Conservation (phyloP, 352 stramenopile genomes). For the Globisporangium okanoganense region DNA sequence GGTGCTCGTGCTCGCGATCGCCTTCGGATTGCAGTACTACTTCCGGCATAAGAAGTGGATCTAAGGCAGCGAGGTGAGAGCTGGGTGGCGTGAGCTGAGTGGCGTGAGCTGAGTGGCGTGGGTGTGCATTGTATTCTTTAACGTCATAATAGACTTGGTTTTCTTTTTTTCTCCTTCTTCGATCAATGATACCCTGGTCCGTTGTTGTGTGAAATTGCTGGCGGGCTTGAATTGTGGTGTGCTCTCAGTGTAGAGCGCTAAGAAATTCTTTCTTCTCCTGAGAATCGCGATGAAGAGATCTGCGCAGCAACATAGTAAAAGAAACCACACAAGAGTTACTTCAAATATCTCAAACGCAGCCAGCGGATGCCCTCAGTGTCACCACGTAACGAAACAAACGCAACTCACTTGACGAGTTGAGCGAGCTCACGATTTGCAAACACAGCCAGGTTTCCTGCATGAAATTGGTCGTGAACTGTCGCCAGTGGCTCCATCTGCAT, state of each 20-base stretch:
- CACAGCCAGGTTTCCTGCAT: conserved; percentile 29
- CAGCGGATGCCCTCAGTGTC: neutral
- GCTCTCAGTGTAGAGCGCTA: conserved; percentile 17
- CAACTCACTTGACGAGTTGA: conserved; percentile 42
- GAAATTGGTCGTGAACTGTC: conserved; percentile 57
- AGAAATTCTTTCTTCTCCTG: conserved; percentile 47
- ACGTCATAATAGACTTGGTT: conserved; percentile 13
- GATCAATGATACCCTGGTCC: neutral
- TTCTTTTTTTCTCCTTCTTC: neutral
- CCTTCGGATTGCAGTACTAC: conserved; percentile 65
- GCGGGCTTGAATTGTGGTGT: neutral
- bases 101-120: neutral
- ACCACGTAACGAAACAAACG: neutral
- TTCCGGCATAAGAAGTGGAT: conserved; percentile 87
- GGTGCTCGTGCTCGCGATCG: conserved; percentile 68
- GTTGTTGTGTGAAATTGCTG: neutral
- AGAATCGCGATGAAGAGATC: conserved; percentile 63
- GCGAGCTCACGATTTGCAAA: conserved; percentile 45
- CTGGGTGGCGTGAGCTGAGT: neutral
- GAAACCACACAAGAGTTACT: conserved; percentile 1
- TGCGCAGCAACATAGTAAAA: conserved; percentile 9
- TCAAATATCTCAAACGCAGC: neutral
- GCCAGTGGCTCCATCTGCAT: conserved; percentile 49
- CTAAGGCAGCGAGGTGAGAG: conserved; percentile 18
- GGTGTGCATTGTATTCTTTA: neutral